Percentiles rank a stretch among this genome's conserved stretches.
Evolutionary conservation across 148 eudicot genomes (phyloP).

Genomic region (Dianthus caryophyllus): DNA sequence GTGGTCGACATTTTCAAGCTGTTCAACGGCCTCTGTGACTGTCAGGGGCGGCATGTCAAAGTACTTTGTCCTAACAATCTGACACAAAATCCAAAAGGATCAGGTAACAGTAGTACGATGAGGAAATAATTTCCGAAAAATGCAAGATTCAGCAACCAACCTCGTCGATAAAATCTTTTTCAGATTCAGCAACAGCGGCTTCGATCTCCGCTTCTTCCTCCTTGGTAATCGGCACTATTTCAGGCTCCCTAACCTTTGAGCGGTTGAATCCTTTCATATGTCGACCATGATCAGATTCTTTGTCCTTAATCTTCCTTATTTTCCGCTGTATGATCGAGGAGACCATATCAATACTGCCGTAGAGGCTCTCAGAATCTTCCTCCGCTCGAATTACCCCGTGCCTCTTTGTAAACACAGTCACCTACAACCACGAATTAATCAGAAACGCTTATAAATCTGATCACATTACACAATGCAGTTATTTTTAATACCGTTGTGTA

Average conservation of each 20-base stretch:
- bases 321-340: slow-evolving; percentile 75
- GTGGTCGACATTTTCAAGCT: slow-evolving; percentile 79
- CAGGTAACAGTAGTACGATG: background rate
- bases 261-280: slow-evolving; percentile 76
- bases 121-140: too few relatives aligned
- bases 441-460: slow-evolving; percentile 1
- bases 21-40: slow-evolving; percentile 74
- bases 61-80: slow-evolving; percentile 77
- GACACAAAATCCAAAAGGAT: background rate
- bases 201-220: slow-evolving; percentile 38
- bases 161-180: slow-evolving; percentile 45
- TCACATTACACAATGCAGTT: background rate
- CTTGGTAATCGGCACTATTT: slow-evolving; percentile 11
- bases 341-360: slow-evolving; percentile 77
- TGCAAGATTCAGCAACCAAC: slow-evolving; percentile 29
- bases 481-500: background rate
- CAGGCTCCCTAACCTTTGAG: slow-evolving; percentile 57
- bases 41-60: slow-evolving; percentile 92
- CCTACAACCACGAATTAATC: slow-evolving; percentile 34
- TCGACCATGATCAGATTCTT: slow-evolving; percentile 78
- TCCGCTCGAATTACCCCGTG: slow-evolving; percentile 95
- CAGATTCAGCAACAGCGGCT: slow-evolving; percentile 25
- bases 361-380: slow-evolving; percentile 66
- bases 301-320: slow-evolving; percentile 88
- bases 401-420: slow-evolving; percentile 70